phyloP scores from a whole-genome alignment of 2,329 filamentous ascomycete species.

The Lojkania enalia region DNA sequence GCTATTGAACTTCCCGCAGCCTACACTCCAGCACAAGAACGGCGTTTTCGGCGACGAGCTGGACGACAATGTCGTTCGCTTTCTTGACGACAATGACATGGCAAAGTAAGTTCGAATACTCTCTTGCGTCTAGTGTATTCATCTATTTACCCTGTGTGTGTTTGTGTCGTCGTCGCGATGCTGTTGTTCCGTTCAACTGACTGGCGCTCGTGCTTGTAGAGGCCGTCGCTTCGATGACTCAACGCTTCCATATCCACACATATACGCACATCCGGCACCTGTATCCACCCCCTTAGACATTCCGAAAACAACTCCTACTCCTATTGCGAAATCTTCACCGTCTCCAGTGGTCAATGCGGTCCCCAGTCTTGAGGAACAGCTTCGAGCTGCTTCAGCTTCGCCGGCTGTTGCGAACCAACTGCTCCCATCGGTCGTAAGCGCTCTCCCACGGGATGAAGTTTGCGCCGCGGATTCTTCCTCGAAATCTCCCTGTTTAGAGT shows the following conservation, averaged over 20 bases:
- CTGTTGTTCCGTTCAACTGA: conserved; percentile 36
- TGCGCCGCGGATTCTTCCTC: too few species aligned
- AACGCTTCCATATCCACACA: conserved; percentile 50
- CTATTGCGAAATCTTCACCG: conserved; percentile 26
- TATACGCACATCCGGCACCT: conserved; percentile 26
- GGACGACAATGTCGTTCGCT: conserved; percentile 56
- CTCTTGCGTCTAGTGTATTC: conserved; percentile 3
- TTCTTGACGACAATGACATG: conserved; percentile 62
- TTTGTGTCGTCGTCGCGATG: conserved; percentile 9
- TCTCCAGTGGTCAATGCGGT: conserved; percentile 19
- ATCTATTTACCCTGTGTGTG: conserved; percentile 1
- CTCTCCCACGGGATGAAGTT: conserved; percentile 3
- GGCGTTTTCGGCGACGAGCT: conserved; percentile 58
- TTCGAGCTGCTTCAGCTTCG: conserved; percentile 40
- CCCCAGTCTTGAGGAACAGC: conserved; percentile 37
- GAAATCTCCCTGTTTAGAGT: background rate
- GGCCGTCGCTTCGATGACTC: conserved; percentile 61
- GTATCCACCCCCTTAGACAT: too few species aligned
- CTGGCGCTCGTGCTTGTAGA: conserved; percentile 44
- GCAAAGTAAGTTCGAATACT: conserved; percentile 54
- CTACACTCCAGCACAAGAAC: conserved; percentile 59
- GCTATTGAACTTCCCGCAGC: conserved; percentile 56
- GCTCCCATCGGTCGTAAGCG: conserved; percentile 24
- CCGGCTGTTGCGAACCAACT: conserved; percentile 33
- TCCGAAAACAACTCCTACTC: conserved; percentile 28